These are phyloP conservation scores for Paraglomus occultum DNA, from an alignment of 192 early-diverging fungal genomes.

Conservation along the genomic window DNA sequence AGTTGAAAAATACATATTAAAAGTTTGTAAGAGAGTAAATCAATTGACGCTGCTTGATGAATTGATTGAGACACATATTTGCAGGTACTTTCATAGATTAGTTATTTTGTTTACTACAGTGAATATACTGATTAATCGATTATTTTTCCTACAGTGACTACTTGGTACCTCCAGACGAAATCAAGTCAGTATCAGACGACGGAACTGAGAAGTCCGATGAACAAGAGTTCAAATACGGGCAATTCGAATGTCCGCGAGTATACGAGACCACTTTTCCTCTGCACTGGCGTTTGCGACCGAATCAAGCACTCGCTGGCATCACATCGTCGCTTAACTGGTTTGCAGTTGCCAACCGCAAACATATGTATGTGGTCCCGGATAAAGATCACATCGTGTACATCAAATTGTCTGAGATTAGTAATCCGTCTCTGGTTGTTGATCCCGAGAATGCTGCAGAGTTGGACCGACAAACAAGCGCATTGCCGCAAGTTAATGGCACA, in stretches of 20 bases:
- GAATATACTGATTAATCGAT: not conserved
- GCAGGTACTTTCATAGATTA: constrained; percentile 46
- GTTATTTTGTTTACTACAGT: constrained; percentile 11
- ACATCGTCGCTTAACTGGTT: constrained; percentile 50
- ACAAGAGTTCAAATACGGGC: constrained; percentile 49
- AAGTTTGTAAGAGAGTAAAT: constrained; percentile 67
- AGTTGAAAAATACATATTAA: constrained; percentile 51
- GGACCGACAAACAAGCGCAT: constrained; percentile 23
- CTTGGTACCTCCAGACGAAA: constrained; percentile 46
- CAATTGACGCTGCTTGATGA: constrained; percentile 58
- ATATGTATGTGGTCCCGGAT: constrained; percentile 68
- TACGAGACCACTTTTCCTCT: constrained; percentile 63
- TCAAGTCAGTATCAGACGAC: constrained; percentile 55
- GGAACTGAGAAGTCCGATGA: constrained; percentile 40
- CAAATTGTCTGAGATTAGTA: constrained; percentile 47
- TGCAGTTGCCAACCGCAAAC: constrained; percentile 67
- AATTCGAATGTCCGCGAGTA: constrained; percentile 70
- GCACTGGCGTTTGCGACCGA: constrained; percentile 71
- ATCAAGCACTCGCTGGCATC: constrained; percentile 60
- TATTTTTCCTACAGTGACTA: constrained; percentile 47
- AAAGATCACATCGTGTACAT: constrained; percentile 57
- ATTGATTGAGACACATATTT: constrained; percentile 58
- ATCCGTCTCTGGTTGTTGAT: constrained; percentile 2
- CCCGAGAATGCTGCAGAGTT: constrained; percentile 34
- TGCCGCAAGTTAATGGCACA: not conserved